These are phyloP conservation scores for Globisporangium solare DNA, from an alignment of 352 stramenopile genomes.

Conservation along the genomic window DNA sequence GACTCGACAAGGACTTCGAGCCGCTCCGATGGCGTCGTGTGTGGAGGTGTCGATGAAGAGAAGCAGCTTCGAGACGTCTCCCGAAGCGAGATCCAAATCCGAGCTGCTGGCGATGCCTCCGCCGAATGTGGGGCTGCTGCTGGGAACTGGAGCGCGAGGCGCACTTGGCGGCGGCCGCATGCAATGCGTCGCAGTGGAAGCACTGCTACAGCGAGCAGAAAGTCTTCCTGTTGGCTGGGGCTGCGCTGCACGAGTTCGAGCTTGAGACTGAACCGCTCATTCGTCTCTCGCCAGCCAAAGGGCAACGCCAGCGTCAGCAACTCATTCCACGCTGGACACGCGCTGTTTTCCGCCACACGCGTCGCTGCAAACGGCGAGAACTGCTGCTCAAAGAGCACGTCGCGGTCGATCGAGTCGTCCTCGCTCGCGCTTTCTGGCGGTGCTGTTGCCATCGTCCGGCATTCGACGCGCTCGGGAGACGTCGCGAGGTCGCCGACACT, in stretches of 20 bases:
- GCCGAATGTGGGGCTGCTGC: neutral
- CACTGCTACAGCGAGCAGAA: constrained; percentile 29
- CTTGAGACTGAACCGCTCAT: constrained; percentile 18
- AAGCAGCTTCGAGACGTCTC: constrained; percentile 12
- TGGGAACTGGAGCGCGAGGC: constrained; percentile 26
- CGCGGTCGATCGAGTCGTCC: neutral
- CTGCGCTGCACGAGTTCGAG: constrained; percentile 65
- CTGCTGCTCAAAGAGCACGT: constrained; percentile 32
- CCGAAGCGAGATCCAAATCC: constrained; percentile 18
- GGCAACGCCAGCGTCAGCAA: constrained; percentile 54
- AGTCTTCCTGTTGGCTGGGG: constrained; percentile 60
- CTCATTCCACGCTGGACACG: constrained; percentile 57
- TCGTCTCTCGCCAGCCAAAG: constrained; percentile 24
- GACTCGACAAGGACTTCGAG: constrained; percentile 21
- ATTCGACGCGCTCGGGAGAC: constrained; percentile 5
- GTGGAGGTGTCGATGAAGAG: neutral
- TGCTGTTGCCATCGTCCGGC: constrained; percentile 2
- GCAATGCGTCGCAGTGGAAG: constrained; percentile 20
- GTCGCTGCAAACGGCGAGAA: constrained; percentile 66
- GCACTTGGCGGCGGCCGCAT: constrained; percentile 22
- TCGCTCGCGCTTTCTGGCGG: constrained; percentile 9
- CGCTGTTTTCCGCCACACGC: constrained; percentile 41
- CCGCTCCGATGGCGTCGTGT: constrained; percentile 2
- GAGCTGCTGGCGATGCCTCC: neutral
- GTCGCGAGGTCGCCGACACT: constrained; percentile 20